Conservation (phyloP, 306 rosid species). For the Trichosanthes truncata region DNA sequence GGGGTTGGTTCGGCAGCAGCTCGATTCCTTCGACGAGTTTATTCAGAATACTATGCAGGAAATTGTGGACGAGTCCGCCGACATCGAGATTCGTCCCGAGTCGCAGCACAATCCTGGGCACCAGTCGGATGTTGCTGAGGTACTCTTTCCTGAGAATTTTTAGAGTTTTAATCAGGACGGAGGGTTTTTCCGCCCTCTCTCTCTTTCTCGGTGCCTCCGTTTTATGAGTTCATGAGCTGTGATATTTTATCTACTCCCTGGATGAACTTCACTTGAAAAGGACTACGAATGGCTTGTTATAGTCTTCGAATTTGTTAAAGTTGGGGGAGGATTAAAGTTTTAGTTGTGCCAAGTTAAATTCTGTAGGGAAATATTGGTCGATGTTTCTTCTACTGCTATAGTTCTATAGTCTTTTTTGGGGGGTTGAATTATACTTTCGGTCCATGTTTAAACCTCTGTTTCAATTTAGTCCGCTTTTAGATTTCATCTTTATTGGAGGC, state of each 20-base stretch:
- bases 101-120: conserved; percentile 96
- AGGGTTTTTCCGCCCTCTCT: background rate
- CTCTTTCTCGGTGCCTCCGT: background rate
- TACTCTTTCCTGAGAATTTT: conserved; percentile 11
- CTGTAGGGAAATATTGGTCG: background rate
- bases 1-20: conserved; percentile 88
- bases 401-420: background rate
- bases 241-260: background rate
- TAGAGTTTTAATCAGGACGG: background rate
- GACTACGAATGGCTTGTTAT: background rate
- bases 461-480: background rate
- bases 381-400: background rate
- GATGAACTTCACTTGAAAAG: background rate
- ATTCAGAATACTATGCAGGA: conserved; percentile 97
- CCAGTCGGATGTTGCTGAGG: conserved; percentile 84
- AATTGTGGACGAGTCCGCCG: conserved; percentile 87
- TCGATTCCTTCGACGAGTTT: conserved; percentile 93
- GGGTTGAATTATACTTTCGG: background rate
- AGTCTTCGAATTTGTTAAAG: background rate
- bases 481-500: background rate
- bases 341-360: background rate
- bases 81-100: conserved; percentile 92
- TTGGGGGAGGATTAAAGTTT: background rate
- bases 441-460: background rate
- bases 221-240: background rate